Evolutionary conservation across 208 protist genomes (phyloP).

Genomic region (Crithidia brevicula): DNA sequence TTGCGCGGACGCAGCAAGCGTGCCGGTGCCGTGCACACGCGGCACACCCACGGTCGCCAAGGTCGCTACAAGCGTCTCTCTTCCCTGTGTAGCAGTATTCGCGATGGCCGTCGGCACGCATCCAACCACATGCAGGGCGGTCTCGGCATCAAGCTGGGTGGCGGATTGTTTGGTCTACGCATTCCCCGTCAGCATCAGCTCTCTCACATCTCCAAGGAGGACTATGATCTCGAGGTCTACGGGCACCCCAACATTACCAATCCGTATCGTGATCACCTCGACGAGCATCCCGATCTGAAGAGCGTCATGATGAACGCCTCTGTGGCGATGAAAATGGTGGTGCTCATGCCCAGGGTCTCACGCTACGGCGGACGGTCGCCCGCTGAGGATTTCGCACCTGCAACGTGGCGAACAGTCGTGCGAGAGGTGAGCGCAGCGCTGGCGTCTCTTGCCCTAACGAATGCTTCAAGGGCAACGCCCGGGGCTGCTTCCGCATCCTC

Average conservation of each 20-base stretch:
- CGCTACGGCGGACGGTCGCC: slow-evolving; percentile 24
- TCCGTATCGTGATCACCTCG: slow-evolving; percentile 77
- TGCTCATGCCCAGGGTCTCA: slow-evolving; percentile 73
- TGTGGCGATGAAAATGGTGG: slow-evolving; percentile 51
- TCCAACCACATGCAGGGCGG: slow-evolving; percentile 81
- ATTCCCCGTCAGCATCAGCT: slow-evolving; percentile 81
- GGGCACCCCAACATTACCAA: slow-evolving; percentile 93
- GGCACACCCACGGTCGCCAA: slow-evolving; percentile 82
- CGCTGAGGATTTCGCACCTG: slow-evolving; percentile 2
- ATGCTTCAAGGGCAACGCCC: neutral
- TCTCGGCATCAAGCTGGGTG: slow-evolving; percentile 85
- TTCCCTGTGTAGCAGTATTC: slow-evolving; percentile 51
- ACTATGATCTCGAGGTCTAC: slow-evolving; percentile 77
- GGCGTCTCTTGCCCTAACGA: neutral
- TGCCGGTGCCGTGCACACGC: slow-evolving; percentile 80
- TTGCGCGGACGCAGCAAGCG: slow-evolving; percentile 75
- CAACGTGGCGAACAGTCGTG: slow-evolving; percentile 19
- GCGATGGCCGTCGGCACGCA: slow-evolving; percentile 79
- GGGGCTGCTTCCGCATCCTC: neutral
- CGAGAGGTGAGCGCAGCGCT: slow-evolving; percentile 18
- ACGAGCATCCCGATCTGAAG: slow-evolving; percentile 71
- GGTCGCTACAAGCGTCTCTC: slow-evolving; percentile 84
- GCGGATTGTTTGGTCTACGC: slow-evolving; percentile 88
- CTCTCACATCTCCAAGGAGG: slow-evolving; percentile 68
- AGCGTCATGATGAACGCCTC: slow-evolving; percentile 80